A percentile compares a stretch with the other conserved stretches of the same genome.
Conservation (phyloP, 805 yeast genomes). For the Clavispora fructus region DNA sequence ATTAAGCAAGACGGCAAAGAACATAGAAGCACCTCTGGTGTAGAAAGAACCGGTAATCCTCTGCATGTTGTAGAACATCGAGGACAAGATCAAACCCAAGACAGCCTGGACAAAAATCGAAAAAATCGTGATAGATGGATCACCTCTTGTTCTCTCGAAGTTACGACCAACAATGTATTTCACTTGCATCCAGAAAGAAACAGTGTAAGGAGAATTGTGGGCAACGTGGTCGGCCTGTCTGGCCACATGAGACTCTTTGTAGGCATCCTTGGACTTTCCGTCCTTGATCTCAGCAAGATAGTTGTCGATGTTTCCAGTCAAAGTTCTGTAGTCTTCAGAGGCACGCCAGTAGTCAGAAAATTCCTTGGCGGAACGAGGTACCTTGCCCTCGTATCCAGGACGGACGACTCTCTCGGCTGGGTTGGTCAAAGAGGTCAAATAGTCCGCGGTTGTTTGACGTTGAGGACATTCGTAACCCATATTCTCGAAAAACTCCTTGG, state of each 20-base stretch:
- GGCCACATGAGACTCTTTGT: slow-evolving; percentile 23
- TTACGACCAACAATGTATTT: slow-evolving; percentile 50
- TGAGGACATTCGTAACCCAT: slow-evolving; percentile 62
- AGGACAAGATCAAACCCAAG: slow-evolving; percentile 57
- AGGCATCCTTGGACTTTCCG: slow-evolving; percentile 7
- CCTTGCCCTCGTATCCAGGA: slow-evolving; percentile 45
- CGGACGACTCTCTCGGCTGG: slow-evolving; percentile 51
- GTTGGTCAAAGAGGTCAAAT: slow-evolving; percentile 61
- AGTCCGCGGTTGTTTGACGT: slow-evolving; percentile 67
- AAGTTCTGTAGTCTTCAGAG: slow-evolving; percentile 44
- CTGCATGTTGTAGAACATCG: slow-evolving; percentile 50
- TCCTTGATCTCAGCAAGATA: slow-evolving; percentile 24
- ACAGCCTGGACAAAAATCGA: slow-evolving; percentile 48
- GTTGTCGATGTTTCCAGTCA: slow-evolving; percentile 38
- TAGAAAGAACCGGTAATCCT: slow-evolving; percentile 51
- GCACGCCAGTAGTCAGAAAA: slow-evolving; percentile 57
- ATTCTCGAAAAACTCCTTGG: slow-evolving; percentile 47
- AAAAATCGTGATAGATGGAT: slow-evolving; percentile 49
- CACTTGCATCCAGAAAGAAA: slow-evolving; percentile 24
- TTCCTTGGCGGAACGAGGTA: slow-evolving; percentile 53
- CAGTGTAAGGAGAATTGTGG: slow-evolving; percentile 31
- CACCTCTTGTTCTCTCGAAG: slow-evolving; percentile 49
- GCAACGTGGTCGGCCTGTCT: slow-evolving; percentile 38
- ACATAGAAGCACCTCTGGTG: slow-evolving; percentile 59
- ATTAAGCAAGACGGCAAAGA: slow-evolving; percentile 56